These are phyloP conservation scores for Fragaria nilgerrensis DNA, from an alignment of 306 rosid species.

Conservation along the genomic window DNA sequence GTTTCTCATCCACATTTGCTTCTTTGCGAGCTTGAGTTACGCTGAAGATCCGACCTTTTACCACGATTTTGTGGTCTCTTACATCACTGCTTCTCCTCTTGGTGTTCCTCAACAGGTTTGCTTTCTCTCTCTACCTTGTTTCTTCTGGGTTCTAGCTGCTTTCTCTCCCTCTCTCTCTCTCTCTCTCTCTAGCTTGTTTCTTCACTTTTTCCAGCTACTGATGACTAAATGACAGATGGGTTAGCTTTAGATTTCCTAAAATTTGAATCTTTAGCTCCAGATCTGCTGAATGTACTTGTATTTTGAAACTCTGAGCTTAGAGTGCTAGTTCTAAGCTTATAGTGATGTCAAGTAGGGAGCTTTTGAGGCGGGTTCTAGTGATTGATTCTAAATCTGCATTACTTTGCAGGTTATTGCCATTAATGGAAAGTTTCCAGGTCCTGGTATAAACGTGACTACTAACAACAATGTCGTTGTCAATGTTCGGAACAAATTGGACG, in stretches of 20 bases:
- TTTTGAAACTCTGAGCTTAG: slow-evolving; percentile 18
- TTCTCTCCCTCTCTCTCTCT: slow-evolving; percentile 15
- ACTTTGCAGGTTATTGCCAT: slow-evolving; percentile 82
- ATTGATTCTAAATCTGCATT: slow-evolving; percentile 24
- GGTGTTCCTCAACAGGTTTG: slow-evolving; percentile 53
- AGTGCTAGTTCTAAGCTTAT: neutral
- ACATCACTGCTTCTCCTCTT: slow-evolving; percentile 51
- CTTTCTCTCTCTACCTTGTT: slow-evolving; percentile 12
- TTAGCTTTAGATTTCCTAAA: slow-evolving; percentile 26
- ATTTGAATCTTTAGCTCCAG: slow-evolving; percentile 35
- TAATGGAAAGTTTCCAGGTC: slow-evolving; percentile 83
- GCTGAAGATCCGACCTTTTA: slow-evolving; percentile 47
- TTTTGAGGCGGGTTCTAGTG: slow-evolving; percentile 4
- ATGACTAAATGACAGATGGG: slow-evolving; percentile 25
- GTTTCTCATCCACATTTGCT: slow-evolving; percentile 33
- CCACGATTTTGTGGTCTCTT: slow-evolving; percentile 47
- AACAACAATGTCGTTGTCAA: slow-evolving; percentile 81
- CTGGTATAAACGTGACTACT: slow-evolving; percentile 76
- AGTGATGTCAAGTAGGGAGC: slow-evolving; percentile 12
- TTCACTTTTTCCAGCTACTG: neutral
- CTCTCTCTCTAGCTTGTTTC: slow-evolving; percentile 3
- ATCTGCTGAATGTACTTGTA: slow-evolving; percentile 31
- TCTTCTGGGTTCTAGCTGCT: too few species aligned
- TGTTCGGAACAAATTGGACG: slow-evolving; percentile 87
- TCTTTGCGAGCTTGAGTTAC: slow-evolving; percentile 32